Evolutionary conservation across 2,329 filamentous ascomycete genomes (phyloP).

Genomic region (Colletotrichum siamense): DNA sequence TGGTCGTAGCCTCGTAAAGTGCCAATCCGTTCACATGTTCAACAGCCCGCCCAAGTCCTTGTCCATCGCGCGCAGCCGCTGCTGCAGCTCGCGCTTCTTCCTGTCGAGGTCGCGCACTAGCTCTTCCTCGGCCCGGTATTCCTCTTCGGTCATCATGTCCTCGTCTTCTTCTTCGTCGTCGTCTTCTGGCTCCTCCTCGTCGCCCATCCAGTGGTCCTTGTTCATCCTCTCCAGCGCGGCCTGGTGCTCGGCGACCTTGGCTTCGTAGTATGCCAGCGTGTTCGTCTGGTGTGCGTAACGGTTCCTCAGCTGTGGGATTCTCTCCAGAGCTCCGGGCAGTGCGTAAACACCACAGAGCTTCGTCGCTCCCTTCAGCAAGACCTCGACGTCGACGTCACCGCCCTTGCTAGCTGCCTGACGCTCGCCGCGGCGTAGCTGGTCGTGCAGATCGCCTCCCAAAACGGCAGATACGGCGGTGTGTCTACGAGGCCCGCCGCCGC

Average conservation of each 20-base stretch:
- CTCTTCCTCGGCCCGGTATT: conserved; percentile 72
- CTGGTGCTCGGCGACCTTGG: conserved; percentile 77
- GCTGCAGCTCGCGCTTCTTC: conserved; percentile 62
- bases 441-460: conserved; percentile 84
- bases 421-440: conserved; percentile 70
- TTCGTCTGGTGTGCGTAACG: conserved; percentile 74
- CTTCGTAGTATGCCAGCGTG: conserved; percentile 83
- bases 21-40: conserved; percentile 47
- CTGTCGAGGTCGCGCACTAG: conserved; percentile 62
- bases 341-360: conserved; percentile 90
- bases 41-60: conserved; percentile 61
- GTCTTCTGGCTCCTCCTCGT: conserved; percentile 57
- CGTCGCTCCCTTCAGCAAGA: conserved; percentile 85
- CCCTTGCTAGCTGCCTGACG: conserved; percentile 51
- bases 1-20: not conserved
- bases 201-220: conserved; percentile 60
- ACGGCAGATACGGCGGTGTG: conserved; percentile 91
- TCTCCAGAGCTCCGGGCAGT: conserved; percentile 77
- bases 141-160: conserved; percentile 67
- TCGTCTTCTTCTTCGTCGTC: conserved; percentile 42
- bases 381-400: conserved; percentile 84
- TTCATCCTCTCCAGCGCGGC: conserved; percentile 78
- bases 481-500: conserved; percentile 58
- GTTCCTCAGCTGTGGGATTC: conserved; percentile 74
- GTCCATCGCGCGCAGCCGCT: conserved; percentile 57